phyloP scores from a whole-genome alignment of 192 early-diverging fungal genomes.

The Dimargaris cristalligena region DNA sequence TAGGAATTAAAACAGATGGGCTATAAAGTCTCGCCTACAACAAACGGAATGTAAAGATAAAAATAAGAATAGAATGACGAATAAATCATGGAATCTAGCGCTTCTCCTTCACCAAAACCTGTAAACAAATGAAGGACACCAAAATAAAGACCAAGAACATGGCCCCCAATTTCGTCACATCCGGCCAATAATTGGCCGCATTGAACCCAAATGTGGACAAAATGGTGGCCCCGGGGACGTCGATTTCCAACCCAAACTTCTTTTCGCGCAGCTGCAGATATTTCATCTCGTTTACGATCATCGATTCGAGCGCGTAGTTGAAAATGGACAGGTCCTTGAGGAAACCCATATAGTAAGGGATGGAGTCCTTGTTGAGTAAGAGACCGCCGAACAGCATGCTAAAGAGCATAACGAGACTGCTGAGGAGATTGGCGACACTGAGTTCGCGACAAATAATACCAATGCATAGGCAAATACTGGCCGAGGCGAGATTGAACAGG shows the following conservation, averaged over 20 bases:
- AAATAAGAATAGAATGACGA: too few relatives aligned
- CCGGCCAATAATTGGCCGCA: conserved; percentile 62
- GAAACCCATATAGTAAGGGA: conserved; percentile 44
- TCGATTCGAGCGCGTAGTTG: conserved; percentile 76
- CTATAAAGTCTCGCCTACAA: too few relatives aligned
- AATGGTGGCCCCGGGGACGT: conserved; percentile 71
- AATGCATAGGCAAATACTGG: conserved; percentile 55
- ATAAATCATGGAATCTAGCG: too few relatives aligned
- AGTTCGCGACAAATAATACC: conserved; percentile 55
- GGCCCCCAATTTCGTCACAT: conserved; percentile 40
- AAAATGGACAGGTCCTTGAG: conserved; percentile 66
- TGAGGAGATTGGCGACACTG: conserved; percentile 57
- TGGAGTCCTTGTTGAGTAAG: conserved; percentile 73
- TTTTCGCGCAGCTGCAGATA: conserved; percentile 62
- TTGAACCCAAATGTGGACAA: conserved; percentile 81
- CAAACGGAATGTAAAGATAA: too few relatives aligned
- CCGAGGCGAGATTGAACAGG: conserved; percentile 63
- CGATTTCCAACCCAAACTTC: conserved; percentile 64
- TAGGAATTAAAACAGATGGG: too few relatives aligned
- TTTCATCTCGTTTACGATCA: conserved; percentile 79
- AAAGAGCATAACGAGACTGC: conserved; percentile 70
- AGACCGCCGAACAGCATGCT: conserved; percentile 82
- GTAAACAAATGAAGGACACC: conserved; percentile 58
- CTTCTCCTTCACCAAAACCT: conserved; percentile 63
- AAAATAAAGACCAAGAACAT: conserved; percentile 46